These are phyloP conservation scores for Exophiala sp. DNA, from an alignment of 2,329 filamentous ascomycete genomes.

Conservation along the genomic window DNA sequence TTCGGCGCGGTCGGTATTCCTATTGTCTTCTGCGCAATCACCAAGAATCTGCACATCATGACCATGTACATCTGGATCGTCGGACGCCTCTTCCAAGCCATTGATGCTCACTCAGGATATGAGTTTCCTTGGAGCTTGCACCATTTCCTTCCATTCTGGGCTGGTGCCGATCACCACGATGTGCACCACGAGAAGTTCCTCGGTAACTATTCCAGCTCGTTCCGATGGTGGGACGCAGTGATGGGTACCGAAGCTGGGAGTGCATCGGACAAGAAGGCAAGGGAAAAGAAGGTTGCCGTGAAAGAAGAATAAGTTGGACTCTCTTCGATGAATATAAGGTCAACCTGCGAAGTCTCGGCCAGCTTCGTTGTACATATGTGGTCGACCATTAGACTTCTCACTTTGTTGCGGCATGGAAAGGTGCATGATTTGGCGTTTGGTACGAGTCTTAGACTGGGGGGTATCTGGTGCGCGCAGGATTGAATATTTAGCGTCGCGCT, in stretches of 20 bases:
- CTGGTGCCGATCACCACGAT: conserved; percentile 94
- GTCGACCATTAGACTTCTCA: conserved; percentile 10
- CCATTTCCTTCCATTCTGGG: conserved; percentile 97
- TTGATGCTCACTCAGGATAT: conserved; percentile 95
- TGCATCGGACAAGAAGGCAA: conserved; percentile 16
- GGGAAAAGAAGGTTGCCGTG: conserved; percentile 13
- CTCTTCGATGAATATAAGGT: not conserved
- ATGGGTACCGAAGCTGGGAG: conserved; percentile 86
- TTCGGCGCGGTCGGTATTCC: conserved; percentile 79
- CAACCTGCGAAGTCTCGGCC: conserved; percentile 7
- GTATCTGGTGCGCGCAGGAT: not conserved
- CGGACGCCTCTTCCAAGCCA: conserved; percentile 90
- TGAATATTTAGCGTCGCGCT: not conserved
- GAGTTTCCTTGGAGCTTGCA: conserved; percentile 97
- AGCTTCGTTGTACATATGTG: conserved; percentile 20
- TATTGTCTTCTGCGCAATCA: conserved; percentile 77
- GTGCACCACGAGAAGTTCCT: conserved; percentile 98
- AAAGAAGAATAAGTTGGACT: conserved; percentile 2
- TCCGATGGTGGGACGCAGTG: conserved; percentile 97
- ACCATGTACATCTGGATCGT: conserved; percentile 99
- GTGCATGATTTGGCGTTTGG: conserved; percentile 13
- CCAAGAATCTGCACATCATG: conserved; percentile 83
- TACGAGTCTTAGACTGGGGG: conserved; percentile 4
- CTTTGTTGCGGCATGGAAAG: not conserved
- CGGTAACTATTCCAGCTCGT: conserved; percentile 95